Evolutionary conservation across 2,329 filamentous ascomycete species (phyloP).

Genomic region (Fusarium heterosporum): DNA sequence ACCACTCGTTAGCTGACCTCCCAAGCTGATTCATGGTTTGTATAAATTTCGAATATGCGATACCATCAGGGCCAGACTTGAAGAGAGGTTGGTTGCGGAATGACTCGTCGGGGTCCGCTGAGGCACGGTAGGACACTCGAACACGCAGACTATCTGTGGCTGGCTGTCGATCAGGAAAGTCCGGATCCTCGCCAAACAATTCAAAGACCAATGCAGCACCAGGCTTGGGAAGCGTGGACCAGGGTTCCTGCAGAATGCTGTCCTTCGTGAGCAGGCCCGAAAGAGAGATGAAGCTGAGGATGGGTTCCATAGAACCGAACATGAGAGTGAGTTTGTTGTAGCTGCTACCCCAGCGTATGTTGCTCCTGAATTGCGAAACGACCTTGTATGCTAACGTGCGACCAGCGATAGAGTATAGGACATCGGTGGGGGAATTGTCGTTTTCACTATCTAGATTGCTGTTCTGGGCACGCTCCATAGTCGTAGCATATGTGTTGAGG

Average conservation of each 20-base stretch:
- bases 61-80: slow-evolving; percentile 50
- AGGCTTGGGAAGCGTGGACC: slow-evolving; percentile 67
- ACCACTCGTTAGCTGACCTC: slow-evolving; percentile 56
- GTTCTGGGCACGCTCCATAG: slow-evolving; percentile 70
- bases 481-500: slow-evolving; percentile 72
- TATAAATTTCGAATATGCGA: slow-evolving; percentile 56
- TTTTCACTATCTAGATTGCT: slow-evolving; percentile 65
- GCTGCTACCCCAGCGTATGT: slow-evolving; percentile 55
- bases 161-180: slow-evolving; percentile 44
- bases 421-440: slow-evolving; percentile 51
- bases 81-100: slow-evolving; percentile 58
- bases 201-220: slow-evolving; percentile 84
- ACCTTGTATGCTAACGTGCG: slow-evolving; percentile 63
- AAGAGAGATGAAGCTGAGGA: slow-evolving; percentile 67
- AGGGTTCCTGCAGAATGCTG: slow-evolving; percentile 60
- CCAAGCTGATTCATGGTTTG: slow-evolving; percentile 53
- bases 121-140: slow-evolving; percentile 68
- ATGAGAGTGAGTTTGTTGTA: slow-evolving; percentile 63
- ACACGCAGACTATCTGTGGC: slow-evolving; percentile 58
- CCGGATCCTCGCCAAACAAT: slow-evolving; percentile 54
- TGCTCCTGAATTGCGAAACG: slow-evolving; percentile 56
- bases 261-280: slow-evolving; percentile 59
- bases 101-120: slow-evolving; percentile 52
- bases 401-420: slow-evolving; percentile 63
- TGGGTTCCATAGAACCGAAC: slow-evolving; percentile 66